These are phyloP conservation scores for Avena eriantha DNA, from an alignment of 176 grass and related monocot genomes.

Conservation along the genomic window DNA sequence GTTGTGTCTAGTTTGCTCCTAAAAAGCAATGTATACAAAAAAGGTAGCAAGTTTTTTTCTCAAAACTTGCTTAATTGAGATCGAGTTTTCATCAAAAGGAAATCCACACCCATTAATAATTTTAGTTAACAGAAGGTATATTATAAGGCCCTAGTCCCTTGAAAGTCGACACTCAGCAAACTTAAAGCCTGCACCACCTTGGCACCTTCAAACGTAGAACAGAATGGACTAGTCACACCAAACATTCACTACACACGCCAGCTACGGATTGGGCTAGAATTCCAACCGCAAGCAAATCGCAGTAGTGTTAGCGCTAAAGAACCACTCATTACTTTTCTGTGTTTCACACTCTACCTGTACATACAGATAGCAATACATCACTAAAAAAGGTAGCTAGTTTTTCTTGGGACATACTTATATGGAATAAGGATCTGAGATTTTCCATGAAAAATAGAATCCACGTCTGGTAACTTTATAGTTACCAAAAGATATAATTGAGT, in stretches of 20 bases:
- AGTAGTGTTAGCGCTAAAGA: slow-evolving; percentile 41
- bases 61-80: not conserved
- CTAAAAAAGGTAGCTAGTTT: not conserved
- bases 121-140: not conserved
- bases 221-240: not conserved
- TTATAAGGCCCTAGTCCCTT: not conserved
- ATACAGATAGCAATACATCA: too few relatives aligned
- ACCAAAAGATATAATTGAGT: not conserved
- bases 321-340: slow-evolving; percentile 65
- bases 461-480: not conserved
- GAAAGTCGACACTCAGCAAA: not conserved
- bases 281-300: not conserved
- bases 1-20: not conserved
- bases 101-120: not conserved
- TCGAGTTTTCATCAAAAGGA: not conserved
- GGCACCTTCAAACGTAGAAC: not conserved
- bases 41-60: too few relatives aligned
- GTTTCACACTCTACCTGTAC: slow-evolving; percentile 73
- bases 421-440: not conserved
- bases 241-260: not conserved
- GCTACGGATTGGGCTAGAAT: not conserved
- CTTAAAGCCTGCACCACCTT: not conserved
- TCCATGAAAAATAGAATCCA: not conserved
- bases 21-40: not conserved
- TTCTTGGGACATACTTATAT: not conserved